Conservation (phyloP, 495 filamentous ascomycete genomes). For the Hypoxylon perforatum region DNA sequence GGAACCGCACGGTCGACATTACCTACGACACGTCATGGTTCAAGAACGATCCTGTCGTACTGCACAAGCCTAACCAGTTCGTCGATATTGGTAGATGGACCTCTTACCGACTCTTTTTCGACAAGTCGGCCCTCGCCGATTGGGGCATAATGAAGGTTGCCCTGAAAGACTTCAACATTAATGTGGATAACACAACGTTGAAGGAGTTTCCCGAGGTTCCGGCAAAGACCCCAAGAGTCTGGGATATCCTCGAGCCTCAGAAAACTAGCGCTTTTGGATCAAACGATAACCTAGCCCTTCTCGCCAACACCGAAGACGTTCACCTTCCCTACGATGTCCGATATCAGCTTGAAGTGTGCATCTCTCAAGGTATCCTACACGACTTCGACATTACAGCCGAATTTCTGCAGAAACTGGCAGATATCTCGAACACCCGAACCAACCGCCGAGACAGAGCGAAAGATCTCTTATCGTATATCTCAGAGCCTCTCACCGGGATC, state of each 20-base stretch:
- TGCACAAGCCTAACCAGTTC: slow-evolving; percentile 66
- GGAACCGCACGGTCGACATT: slow-evolving; percentile 81
- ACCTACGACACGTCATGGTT: slow-evolving; percentile 59
- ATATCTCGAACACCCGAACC: slow-evolving; percentile 49
- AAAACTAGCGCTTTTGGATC: slow-evolving; percentile 11
- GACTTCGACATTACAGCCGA: slow-evolving; percentile 75
- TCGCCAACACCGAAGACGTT: slow-evolving; percentile 47
- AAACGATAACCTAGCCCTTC: slow-evolving; percentile 49
- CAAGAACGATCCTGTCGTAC: slow-evolving; percentile 56
- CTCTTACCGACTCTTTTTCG: slow-evolving; percentile 69
- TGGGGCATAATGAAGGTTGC: slow-evolving; percentile 63
- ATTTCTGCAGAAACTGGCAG: slow-evolving; percentile 71
- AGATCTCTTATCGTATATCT: slow-evolving; percentile 53
- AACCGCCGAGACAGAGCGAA: slow-evolving; percentile 48
- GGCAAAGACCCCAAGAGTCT: slow-evolving; percentile 51
- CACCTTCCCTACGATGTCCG: slow-evolving; percentile 76
- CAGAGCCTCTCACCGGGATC: slow-evolving; percentile 37
- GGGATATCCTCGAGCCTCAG: slow-evolving; percentile 66
- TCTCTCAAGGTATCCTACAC: slow-evolving; percentile 82
- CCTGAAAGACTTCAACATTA: slow-evolving; percentile 80
- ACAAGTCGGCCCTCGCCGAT: slow-evolving; percentile 30
- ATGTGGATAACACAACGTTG: slow-evolving; percentile 49
- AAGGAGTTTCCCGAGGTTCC: slow-evolving; percentile 39
- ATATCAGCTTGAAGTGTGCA: slow-evolving; percentile 93
- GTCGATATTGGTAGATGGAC: slow-evolving; percentile 88